Percentiles rank a stretch among this genome's conserved stretches.
phyloP scores from a whole-genome alignment of 257 asterid genomes.

The Solanum phureja region DNA sequence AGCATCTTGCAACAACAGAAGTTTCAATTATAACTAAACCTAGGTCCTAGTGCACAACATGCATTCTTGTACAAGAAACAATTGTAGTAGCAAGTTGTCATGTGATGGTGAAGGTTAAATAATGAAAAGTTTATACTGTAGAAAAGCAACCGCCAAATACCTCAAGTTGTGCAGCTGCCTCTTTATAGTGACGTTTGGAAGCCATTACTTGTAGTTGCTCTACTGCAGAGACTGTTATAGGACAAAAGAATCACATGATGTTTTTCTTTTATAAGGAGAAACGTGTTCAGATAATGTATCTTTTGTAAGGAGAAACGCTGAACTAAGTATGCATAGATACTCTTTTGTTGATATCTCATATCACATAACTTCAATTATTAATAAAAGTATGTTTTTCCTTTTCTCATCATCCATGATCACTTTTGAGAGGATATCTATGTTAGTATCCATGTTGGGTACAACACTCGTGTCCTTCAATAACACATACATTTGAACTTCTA shows the following conservation, averaged over 20 bases:
- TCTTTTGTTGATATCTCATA: neutral
- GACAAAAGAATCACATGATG: neutral
- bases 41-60: neutral
- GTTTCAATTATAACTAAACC: neutral
- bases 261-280: neutral
- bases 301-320: neutral
- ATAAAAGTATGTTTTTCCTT: neutral
- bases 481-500: neutral
- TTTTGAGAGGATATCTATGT: neutral
- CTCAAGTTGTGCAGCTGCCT: conserved; percentile 99
- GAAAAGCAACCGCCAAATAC: conserved; percentile 25
- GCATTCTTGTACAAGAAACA: neutral
- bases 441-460: neutral
- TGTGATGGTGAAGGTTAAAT: neutral
- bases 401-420: neutral
- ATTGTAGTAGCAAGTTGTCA: neutral
- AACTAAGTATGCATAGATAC: neutral
- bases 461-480: neutral
- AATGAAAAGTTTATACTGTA: neutral
- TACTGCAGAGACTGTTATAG: conserved; percentile 78
- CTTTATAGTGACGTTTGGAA: conserved; percentile 93
- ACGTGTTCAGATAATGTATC: neutral
- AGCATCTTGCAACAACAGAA: neutral
- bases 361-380: neutral
- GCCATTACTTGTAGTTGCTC: conserved; percentile 99